phyloP scores from a whole-genome alignment of 2,329 filamentous ascomycete species.

The Mycosphaerelloides madeirae region DNA sequence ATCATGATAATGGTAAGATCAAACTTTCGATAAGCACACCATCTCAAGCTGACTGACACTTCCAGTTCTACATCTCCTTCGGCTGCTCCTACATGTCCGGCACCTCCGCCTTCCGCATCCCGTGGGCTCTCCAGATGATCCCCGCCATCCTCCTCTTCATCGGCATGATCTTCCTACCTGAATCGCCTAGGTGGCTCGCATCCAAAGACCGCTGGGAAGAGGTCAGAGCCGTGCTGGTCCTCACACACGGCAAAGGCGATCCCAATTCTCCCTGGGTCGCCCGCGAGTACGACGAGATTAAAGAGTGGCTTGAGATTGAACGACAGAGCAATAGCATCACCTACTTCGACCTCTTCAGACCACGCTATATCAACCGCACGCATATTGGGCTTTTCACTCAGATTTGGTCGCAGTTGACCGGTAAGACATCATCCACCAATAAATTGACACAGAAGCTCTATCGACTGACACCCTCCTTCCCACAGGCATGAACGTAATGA shows the following conservation, averaged over 20 bases:
- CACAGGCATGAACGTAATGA: conserved; percentile 70
- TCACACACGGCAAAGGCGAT: conserved; percentile 39
- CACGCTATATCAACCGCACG: conserved; percentile 65
- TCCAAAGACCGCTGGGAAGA: conserved; percentile 45
- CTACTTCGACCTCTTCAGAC: conserved; percentile 66
- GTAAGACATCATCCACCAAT: too few species aligned
- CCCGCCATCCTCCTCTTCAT: conserved; percentile 43
- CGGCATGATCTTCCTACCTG: conserved; percentile 55
- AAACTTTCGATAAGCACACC: neutral
- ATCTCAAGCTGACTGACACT: neutral
- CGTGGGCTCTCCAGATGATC: conserved; percentile 46
- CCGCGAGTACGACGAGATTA: conserved; percentile 67
- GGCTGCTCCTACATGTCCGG: conserved; percentile 59
- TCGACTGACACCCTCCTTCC: too few species aligned
- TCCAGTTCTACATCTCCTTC: conserved; percentile 26
- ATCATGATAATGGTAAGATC: conserved; percentile 17
- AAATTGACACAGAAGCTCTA: too few species aligned
- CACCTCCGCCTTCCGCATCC: conserved; percentile 50
- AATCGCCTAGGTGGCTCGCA: conserved; percentile 58
- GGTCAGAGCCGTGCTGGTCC: conserved; percentile 37
- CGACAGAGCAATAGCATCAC: conserved; percentile 64
- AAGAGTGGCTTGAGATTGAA: conserved; percentile 64
- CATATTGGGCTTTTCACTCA: conserved; percentile 66
- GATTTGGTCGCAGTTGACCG: conserved; percentile 66
- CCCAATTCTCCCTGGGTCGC: conserved; percentile 50